phyloP scores from a whole-genome alignment of 2,329 filamentous ascomycete genomes.

The Pseudopithomyces maydicus region DNA sequence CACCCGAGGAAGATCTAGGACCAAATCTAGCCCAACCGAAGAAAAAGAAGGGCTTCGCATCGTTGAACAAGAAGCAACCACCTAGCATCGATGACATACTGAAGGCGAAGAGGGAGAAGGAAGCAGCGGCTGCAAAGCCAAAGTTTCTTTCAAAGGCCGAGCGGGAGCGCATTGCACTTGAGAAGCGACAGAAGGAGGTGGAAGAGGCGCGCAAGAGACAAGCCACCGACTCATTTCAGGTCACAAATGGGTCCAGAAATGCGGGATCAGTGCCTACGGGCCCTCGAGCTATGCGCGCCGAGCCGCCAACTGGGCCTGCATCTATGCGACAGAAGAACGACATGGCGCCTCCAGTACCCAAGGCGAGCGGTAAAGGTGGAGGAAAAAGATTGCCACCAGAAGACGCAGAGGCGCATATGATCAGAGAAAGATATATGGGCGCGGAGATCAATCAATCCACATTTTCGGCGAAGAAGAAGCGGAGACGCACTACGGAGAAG shows the following conservation, averaged over 20 bases:
- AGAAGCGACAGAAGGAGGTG: slow-evolving; percentile 75
- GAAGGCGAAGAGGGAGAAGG: slow-evolving; percentile 82
- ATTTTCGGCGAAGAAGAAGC: slow-evolving; percentile 95
- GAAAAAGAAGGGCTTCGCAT: slow-evolving; percentile 63
- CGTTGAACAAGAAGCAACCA: slow-evolving; percentile 54
- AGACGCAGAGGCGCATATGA: slow-evolving; percentile 73
- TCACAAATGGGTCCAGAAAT: slow-evolving; percentile 9
- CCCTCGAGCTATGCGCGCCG: slow-evolving; percentile 69
- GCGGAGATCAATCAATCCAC: slow-evolving; percentile 84
- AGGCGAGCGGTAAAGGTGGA: slow-evolving; percentile 40
- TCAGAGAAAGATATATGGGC: slow-evolving; percentile 86
- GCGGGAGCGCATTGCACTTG: slow-evolving; percentile 77
- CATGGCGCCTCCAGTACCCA: slow-evolving; percentile 57
- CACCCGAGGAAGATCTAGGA: slow-evolving; percentile 27
- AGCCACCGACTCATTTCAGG: slow-evolving; percentile 20
- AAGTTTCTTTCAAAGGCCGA: slow-evolving; percentile 86
- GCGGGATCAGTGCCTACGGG: slow-evolving; percentile 65
- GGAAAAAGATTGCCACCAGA: slow-evolving; percentile 49
- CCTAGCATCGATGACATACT: slow-evolving; percentile 86
- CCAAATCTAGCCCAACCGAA: slow-evolving; percentile 41
- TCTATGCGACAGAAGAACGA: slow-evolving; percentile 57
- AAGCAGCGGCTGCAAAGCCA: slow-evolving; percentile 83
- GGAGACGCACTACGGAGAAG: slow-evolving; percentile 87
- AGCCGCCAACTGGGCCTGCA: slow-evolving; percentile 55
- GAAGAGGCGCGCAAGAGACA: slow-evolving; percentile 61